Percentiles rank a stretch among this genome's conserved stretches.
phyloP scores from a whole-genome alignment of 495 filamentous ascomycete species.

The Antarctomyces pellizariae region DNA sequence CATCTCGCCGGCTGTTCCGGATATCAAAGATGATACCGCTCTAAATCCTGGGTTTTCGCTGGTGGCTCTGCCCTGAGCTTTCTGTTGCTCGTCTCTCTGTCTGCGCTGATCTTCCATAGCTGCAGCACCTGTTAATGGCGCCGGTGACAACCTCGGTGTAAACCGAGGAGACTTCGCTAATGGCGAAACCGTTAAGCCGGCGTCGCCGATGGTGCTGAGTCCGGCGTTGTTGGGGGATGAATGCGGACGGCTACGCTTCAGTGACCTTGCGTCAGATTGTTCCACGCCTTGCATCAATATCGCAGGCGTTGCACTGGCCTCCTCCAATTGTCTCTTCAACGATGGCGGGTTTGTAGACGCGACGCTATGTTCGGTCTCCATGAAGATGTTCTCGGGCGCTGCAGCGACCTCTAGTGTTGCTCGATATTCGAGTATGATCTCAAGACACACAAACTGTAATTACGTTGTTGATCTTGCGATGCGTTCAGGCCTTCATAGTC shows the following conservation, averaged over 20 bases:
- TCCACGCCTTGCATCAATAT: too few species aligned
- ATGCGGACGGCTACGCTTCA: constrained; percentile 25
- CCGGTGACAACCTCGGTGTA: constrained; percentile 22
- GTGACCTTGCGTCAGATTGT: constrained; percentile 16
- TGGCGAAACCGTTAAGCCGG: constrained; percentile 19
- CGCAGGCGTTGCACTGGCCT: too few species aligned
- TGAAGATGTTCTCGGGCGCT: too few species aligned
- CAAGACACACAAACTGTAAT: too few species aligned
- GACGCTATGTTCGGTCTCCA: too few species aligned
- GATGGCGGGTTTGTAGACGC: too few species aligned
- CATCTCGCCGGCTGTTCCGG: constrained; percentile 22
- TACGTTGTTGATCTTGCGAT: too few species aligned
- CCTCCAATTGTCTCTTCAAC: too few species aligned
- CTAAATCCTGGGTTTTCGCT: constrained; percentile 30
- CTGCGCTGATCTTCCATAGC: constrained; percentile 30
- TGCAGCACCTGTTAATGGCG: constrained; percentile 27
- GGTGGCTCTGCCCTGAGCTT: constrained; percentile 14
- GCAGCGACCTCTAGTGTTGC: too few species aligned
- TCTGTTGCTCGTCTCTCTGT: constrained; percentile 23
- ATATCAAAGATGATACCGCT: constrained; percentile 29
- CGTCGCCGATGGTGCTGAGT: constrained; percentile 14
- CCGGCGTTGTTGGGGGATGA: constrained; percentile 19
- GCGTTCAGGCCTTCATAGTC: too few species aligned
- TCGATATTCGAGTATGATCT: too few species aligned
- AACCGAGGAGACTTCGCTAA: constrained; percentile 27